These are phyloP conservation scores for Heterotrichella gracilis DNA, from an alignment of 352 stramenopile species.

Conservation along the genomic window DNA sequence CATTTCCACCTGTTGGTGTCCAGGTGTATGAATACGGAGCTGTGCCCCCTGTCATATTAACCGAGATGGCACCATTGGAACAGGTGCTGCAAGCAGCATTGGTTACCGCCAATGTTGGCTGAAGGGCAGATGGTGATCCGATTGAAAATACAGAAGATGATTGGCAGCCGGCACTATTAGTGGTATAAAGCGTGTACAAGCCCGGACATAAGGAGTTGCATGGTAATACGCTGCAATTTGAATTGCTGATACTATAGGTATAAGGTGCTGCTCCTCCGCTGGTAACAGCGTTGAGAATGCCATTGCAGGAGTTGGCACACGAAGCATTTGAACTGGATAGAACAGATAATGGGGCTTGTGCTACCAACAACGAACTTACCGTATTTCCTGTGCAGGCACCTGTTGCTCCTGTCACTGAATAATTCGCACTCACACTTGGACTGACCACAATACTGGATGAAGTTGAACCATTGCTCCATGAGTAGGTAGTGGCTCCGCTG, in stretches of 20 bases:
- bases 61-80: neutral
- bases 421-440: neutral
- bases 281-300: neutral
- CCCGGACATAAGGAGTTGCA: neutral
- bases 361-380: neutral
- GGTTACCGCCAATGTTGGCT: too few relatives aligned
- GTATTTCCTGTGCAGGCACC: neutral
- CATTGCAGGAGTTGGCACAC: neutral
- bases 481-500: neutral
- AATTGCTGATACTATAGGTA: neutral
- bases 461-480: neutral
- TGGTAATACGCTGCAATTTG: neutral
- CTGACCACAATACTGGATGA: neutral
- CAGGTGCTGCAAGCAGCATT: neutral
- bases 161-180: neutral
- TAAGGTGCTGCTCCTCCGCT: neutral
- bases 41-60: neutral
- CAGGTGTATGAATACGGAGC: neutral
- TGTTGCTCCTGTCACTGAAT: neutral
- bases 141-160: neutral
- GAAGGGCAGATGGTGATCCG: too few relatives aligned
- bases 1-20: neutral
- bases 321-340: neutral
- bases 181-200: neutral
- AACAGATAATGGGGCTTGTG: neutral